These are phyloP conservation scores for Verticillium nubilum DNA, from an alignment of 2,329 filamentous ascomycete genomes.

Conservation along the genomic window DNA sequence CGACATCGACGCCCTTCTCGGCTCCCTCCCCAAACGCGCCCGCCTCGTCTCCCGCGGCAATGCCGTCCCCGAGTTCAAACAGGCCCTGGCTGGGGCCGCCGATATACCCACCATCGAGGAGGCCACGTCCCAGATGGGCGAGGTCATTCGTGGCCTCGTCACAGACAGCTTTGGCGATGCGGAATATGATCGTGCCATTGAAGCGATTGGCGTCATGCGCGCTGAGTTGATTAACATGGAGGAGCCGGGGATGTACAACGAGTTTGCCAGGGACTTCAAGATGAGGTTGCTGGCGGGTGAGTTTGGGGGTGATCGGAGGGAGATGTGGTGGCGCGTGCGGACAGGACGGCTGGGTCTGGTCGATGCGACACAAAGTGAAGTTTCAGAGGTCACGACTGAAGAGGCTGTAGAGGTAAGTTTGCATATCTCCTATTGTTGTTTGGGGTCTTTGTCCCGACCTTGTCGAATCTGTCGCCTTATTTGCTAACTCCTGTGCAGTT, in stretches of 20 bases:
- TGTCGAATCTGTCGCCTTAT: neutral
- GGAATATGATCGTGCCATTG: conserved; percentile 68
- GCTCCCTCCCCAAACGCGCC: conserved; percentile 35
- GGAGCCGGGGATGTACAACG: conserved; percentile 71
- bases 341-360: conserved; percentile 68
- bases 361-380: conserved; percentile 54
- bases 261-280: conserved; percentile 67
- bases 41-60: conserved; percentile 56
- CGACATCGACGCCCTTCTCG: conserved; percentile 78
- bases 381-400: conserved; percentile 61
- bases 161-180: conserved; percentile 68
- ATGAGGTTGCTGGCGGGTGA: conserved; percentile 61
- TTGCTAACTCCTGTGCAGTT: neutral
- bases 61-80: conserved; percentile 86
- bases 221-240: conserved; percentile 72
- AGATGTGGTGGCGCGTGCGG: conserved; percentile 76
- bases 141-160: conserved; percentile 64
- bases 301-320: conserved; percentile 69
- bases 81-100: conserved; percentile 58
- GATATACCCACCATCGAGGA: conserved; percentile 57
- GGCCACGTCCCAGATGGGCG: conserved; percentile 68
- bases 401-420: conserved; percentile 58
- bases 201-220: conserved; percentile 72
- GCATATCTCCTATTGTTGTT: neutral
- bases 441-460: neutral